phyloP scores from a whole-genome alignment of 192 early-diverging fungal species.

The Podila verticillata region DNA sequence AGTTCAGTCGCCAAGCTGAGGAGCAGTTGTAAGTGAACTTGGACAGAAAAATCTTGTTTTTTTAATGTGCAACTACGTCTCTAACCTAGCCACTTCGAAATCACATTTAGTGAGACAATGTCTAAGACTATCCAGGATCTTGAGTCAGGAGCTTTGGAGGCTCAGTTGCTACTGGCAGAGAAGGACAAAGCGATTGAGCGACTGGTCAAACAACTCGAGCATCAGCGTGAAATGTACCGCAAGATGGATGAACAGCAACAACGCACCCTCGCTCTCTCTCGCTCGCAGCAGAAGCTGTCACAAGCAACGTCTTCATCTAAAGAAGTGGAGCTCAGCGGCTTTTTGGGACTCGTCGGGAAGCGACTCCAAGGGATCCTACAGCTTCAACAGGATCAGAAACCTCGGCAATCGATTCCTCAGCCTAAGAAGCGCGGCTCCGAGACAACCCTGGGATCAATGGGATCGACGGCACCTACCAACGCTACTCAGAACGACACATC shows the following conservation, averaged over 20 bases:
- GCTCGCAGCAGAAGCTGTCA: slow-evolving; percentile 15
- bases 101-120: slow-evolving; percentile 21
- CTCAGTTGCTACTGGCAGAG: slow-evolving; percentile 33
- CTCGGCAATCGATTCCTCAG: slow-evolving; percentile 7
- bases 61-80: not conserved
- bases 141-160: slow-evolving; percentile 28
- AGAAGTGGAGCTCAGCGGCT: slow-evolving; percentile 5
- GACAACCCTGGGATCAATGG: not conserved
- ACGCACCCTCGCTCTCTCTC: slow-evolving; percentile 23
- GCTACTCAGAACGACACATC: not conserved
- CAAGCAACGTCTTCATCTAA: not conserved
- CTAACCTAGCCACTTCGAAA: not conserved
- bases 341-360: slow-evolving; percentile 10
- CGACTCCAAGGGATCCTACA: slow-evolving; percentile 27
- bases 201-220: slow-evolving; percentile 49
- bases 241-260: slow-evolving; percentile 45
- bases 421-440: not conserved
- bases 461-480: not conserved
- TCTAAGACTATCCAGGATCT: slow-evolving; percentile 22
- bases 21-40: slow-evolving; percentile 24
- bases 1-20: slow-evolving; percentile 13
- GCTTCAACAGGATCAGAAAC: slow-evolving; percentile 12
- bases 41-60: not conserved
- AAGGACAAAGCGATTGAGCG: slow-evolving; percentile 51
- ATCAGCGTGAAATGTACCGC: slow-evolving; percentile 30